phyloP scores from a whole-genome alignment of 2,329 filamentous ascomycete species.

The Catunica adiposa region DNA sequence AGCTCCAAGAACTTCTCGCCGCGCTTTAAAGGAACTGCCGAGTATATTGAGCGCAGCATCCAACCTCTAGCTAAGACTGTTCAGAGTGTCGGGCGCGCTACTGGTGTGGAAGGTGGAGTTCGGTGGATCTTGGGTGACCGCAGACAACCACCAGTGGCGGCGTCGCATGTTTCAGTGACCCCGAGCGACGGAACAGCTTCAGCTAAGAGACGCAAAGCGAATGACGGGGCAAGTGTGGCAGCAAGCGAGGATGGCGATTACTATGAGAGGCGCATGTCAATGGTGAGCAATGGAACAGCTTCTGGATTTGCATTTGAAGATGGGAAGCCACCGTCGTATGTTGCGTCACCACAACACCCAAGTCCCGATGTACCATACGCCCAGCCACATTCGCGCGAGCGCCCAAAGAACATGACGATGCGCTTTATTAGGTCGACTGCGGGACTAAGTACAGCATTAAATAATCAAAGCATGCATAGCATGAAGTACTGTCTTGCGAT shows the following conservation, averaged over 20 bases:
- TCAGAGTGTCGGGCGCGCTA: constrained; percentile 64
- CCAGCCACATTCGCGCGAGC: not conserved
- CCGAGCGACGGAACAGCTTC: constrained; percentile 25
- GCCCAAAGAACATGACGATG: constrained; percentile 10
- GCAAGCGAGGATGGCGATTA: constrained; percentile 18
- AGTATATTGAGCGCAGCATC: constrained; percentile 78
- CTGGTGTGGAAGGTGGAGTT: constrained; percentile 74
- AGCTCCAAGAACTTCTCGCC: constrained; percentile 83
- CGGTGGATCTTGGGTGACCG: constrained; percentile 61
- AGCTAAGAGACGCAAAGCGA: constrained; percentile 44
- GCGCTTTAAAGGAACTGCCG: constrained; percentile 71
- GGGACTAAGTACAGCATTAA: constrained; percentile 80
- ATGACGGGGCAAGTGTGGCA: constrained; percentile 21
- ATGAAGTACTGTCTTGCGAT: constrained; percentile 72
- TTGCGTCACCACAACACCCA: constrained; percentile 19
- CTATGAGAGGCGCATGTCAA: constrained; percentile 16
- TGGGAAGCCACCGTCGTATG: constrained; percentile 6
- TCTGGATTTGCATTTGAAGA: constrained; percentile 9
- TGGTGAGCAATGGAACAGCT: constrained; percentile 11
- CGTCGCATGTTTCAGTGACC: constrained; percentile 22
- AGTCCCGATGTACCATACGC: constrained; percentile 17
- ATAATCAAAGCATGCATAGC: constrained; percentile 67
- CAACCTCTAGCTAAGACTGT: constrained; percentile 77
- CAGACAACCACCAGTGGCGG: constrained; percentile 19
- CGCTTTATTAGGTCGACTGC: constrained; percentile 81